These are phyloP conservation scores for Licmophora abbreviata DNA, from an alignment of 108 stramenopile species.

Conservation along the genomic window DNA sequence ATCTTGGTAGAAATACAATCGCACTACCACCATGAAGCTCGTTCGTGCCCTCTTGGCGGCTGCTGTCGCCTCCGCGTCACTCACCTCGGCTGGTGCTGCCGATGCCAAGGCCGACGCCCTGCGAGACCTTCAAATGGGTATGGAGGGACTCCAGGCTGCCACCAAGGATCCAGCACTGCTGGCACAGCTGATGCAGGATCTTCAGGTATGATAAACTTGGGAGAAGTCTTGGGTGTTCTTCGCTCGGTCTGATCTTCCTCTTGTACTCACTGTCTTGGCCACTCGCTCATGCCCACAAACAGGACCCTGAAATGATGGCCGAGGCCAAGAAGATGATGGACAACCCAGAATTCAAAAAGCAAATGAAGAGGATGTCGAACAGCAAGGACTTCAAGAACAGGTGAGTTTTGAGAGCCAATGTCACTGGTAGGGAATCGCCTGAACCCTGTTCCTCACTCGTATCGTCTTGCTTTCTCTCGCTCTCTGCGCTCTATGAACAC, in stretches of 20 bases:
- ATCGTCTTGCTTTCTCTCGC: background rate
- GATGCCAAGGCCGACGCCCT: constrained; percentile 41
- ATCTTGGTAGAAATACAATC: background rate
- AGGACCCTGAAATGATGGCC: constrained; percentile 86
- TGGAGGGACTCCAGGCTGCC: constrained; percentile 81
- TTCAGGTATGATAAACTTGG: constrained; percentile 48
- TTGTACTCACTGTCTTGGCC: background rate
- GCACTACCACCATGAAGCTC: background rate
- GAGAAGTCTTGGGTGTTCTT: constrained; percentile 1
- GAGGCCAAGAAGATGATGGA: constrained; percentile 89
- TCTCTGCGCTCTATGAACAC: background rate
- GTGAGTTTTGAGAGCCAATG: too few species aligned
- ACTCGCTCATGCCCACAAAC: background rate
- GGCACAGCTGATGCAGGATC: constrained; percentile 85
- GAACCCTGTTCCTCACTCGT: too few species aligned
- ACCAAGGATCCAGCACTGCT: constrained; percentile 74
- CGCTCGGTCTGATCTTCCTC: too few species aligned
- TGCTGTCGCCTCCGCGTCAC: constrained; percentile 23
- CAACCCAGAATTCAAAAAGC: constrained; percentile 73
- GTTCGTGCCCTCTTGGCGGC: constrained; percentile 16
- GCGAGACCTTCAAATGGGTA: constrained; percentile 61
- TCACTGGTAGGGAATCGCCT: background rate
- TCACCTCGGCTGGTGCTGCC: constrained; percentile 19
- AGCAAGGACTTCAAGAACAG: constrained; percentile 68
- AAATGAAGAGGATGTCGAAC: constrained; percentile 74